These are phyloP conservation scores for Saccharomycopsis crataegensis DNA, from an alignment of 1,139 yeast genomes.

Conservation along the genomic window DNA sequence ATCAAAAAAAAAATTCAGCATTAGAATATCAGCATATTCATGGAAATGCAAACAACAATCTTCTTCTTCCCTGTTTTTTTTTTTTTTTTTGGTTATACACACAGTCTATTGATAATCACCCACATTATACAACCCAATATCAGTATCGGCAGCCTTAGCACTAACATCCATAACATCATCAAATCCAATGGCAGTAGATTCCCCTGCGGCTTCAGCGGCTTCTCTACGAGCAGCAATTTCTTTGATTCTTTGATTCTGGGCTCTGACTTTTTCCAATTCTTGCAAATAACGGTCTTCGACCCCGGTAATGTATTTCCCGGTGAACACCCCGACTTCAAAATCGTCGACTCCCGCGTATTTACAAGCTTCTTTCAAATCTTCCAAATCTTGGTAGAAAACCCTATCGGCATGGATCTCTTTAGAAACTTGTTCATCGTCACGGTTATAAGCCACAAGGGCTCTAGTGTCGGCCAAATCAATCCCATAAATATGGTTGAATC, in stretches of 20 bases:
- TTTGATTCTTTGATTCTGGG: conserved; percentile 61
- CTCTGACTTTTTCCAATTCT: conserved; percentile 78
- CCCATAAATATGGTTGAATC: conserved; percentile 93
- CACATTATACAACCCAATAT: conserved; percentile 80
- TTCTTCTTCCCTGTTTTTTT: background rate
- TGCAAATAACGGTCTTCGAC: conserved; percentile 75
- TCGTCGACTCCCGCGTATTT: conserved; percentile 38
- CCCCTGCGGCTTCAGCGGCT: conserved; percentile 25
- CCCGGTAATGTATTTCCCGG: conserved; percentile 90
- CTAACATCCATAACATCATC: conserved; percentile 33
- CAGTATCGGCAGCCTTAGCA: conserved; percentile 75
- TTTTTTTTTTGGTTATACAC: background rate
- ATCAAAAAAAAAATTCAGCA: background rate
- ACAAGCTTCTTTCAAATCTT: conserved; percentile 80
- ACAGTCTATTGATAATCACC: conserved; percentile 52
- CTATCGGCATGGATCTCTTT: conserved; percentile 83
- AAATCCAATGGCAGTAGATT: conserved; percentile 28
- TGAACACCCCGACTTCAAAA: conserved; percentile 96
- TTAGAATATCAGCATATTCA: background rate
- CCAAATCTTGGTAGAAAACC: conserved; percentile 80
- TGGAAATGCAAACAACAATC: background rate
- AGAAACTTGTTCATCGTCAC: conserved; percentile 68
- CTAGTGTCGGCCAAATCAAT: conserved; percentile 94
- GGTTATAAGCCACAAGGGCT: conserved; percentile 84
- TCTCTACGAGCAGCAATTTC: conserved; percentile 39